These are phyloP conservation scores for Solanum pinnatisectum DNA, from an alignment of 257 asterid species.

Conservation along the genomic window DNA sequence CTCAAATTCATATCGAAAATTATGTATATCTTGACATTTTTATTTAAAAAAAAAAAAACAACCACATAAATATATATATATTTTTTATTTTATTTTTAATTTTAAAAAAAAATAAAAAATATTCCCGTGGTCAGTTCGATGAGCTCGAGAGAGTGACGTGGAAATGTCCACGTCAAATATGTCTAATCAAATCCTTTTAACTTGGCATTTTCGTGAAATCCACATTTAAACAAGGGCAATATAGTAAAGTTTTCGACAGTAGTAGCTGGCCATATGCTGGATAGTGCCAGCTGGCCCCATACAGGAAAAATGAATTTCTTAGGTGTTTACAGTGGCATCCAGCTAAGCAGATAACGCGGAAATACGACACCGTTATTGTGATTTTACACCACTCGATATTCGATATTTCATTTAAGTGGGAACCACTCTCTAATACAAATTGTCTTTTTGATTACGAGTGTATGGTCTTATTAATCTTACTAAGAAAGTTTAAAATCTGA, in stretches of 20 bases:
- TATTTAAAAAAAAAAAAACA: background rate
- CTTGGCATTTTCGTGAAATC: background rate
- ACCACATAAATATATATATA: background rate
- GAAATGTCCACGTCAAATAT: background rate
- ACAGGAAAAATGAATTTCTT: background rate
- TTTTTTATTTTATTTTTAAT: no score
- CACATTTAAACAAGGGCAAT: background rate
- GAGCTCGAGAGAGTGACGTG: background rate
- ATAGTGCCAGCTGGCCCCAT: slow-evolving; percentile 50
- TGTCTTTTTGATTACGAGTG: background rate
- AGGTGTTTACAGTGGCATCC: slow-evolving; percentile 31
- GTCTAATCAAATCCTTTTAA: background rate
- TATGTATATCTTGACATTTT: background rate
- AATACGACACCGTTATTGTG: slow-evolving; percentile 7
- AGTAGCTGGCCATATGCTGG: slow-evolving; percentile 50
- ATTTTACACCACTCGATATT: background rate
- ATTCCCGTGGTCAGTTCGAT: background rate
- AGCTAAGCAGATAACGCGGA: slow-evolving; percentile 41
- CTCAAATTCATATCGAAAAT: background rate
- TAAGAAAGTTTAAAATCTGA: no score
- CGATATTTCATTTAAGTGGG: background rate
- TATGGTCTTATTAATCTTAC: no score
- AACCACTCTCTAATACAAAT: background rate
- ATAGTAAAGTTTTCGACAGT: slow-evolving; percentile 7
- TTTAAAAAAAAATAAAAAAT: no score